phyloP scores from a whole-genome alignment of 805 yeast species.

The Diddensiella caesifluorescens region DNA sequence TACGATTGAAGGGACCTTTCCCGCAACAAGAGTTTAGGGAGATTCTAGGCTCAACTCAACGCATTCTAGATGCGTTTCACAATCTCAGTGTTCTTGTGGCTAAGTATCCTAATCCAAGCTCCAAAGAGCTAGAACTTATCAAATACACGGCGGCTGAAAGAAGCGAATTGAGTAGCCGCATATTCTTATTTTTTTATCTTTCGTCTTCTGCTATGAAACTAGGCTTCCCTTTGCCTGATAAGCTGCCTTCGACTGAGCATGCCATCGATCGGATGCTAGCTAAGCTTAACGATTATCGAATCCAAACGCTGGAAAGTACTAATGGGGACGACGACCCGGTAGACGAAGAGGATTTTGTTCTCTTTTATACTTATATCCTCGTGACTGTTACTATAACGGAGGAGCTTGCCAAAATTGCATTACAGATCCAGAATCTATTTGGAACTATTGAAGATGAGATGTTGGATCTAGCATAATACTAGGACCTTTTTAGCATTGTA shows the following conservation, averaged over 20 bases:
- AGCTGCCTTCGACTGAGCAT: conserved; percentile 71
- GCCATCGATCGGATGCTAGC: conserved; percentile 64
- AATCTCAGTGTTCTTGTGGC: conserved; percentile 65
- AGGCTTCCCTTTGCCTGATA: conserved; percentile 72
- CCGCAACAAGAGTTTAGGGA: conserved; percentile 48
- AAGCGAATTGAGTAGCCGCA: conserved; percentile 62
- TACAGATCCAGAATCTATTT: conserved; percentile 49
- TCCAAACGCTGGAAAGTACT: conserved; percentile 27
- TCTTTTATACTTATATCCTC: conserved; percentile 68
- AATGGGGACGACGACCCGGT: conserved; percentile 21
- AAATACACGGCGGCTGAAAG: conserved; percentile 47
- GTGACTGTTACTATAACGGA: conserved; percentile 63
- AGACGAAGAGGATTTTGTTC: conserved; percentile 69
- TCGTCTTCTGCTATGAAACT: conserved; percentile 62
- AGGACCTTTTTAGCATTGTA: too few relatives aligned
- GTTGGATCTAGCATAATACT: too few relatives aligned
- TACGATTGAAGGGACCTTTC: conserved; percentile 68
- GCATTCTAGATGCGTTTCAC: conserved; percentile 68
- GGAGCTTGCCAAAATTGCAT: conserved; percentile 56
- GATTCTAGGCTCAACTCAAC: conserved; percentile 52
- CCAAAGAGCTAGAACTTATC: conserved; percentile 53
- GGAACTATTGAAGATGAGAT: conserved; percentile 64
- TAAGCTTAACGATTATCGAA: conserved; percentile 57
- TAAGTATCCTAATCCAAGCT: conserved; percentile 50
- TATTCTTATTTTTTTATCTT: conserved; percentile 66